A percentile compares a stretch with the other conserved stretches of the same genome.
phyloP scores from a whole-genome alignment of 2,329 filamentous ascomycete genomes.

The Xylaria multiplex region DNA sequence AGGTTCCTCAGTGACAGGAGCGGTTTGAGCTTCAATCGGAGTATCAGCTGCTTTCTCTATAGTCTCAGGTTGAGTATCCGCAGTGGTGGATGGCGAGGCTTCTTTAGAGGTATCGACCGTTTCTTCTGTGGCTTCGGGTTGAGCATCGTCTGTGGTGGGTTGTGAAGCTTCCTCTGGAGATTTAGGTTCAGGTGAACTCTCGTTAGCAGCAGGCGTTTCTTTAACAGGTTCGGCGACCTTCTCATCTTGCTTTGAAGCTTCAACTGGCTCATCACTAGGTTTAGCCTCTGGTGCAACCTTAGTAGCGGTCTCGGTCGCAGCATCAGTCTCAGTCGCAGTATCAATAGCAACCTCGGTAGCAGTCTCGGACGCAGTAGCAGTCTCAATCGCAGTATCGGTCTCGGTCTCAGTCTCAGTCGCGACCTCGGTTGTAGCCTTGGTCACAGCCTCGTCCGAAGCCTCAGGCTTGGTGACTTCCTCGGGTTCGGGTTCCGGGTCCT shows the following conservation, averaged over 20 bases:
- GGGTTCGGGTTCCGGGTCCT: slow-evolving; percentile 19
- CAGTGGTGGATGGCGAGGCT: background rate
- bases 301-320: background rate
- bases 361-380: background rate
- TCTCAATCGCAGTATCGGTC: background rate
- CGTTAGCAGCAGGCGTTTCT: slow-evolving; percentile 6
- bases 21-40: slow-evolving; percentile 11
- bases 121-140: slow-evolving; percentile 15
- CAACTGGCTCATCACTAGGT: slow-evolving; percentile 9
- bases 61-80: slow-evolving; percentile 3
- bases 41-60: slow-evolving; percentile 12
- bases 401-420: background rate
- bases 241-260: slow-evolving; percentile 1
- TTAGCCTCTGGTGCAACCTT: background rate
- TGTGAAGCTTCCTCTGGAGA: slow-evolving; percentile 1
- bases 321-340: too few species aligned
- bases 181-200: slow-evolving; percentile 21
- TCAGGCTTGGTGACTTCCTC: background rate
- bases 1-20: slow-evolving; percentile 10
- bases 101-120: slow-evolving; percentile 9
- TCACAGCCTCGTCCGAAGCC: background rate
- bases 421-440: slow-evolving; percentile 11
- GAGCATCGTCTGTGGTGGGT: slow-evolving; percentile 1
- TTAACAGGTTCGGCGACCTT: slow-evolving; percentile 11
- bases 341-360: too few species aligned